Base-by-base conservation (phyloP, 768 basidiomycete species). In the Tricholoma furcatifolium region DNA sequence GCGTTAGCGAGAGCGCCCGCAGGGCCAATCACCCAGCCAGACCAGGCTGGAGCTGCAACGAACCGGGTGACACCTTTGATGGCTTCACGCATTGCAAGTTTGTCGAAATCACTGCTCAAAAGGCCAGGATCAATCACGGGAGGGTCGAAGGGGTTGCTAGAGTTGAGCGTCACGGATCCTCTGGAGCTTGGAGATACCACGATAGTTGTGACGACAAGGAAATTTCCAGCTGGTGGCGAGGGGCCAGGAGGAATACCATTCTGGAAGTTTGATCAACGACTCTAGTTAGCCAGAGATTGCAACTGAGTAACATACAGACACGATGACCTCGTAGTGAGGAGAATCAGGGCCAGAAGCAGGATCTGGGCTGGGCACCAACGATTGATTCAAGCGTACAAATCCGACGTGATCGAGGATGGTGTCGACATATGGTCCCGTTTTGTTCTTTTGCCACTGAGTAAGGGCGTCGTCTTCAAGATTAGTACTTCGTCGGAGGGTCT, bases 41-140 rank as follows among this genome's bases (percentile, higher is more conserved):
- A 46, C 56, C 58, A 67, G 3, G 61, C 50, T 11, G 61, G 42
- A 10, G 50, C 53, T 17, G 40, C 21, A 3, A 61, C 18, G 38
- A 69, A 62, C 20, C 35, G 42, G 15, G 43, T 47, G 12, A 31
- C 56, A 17, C 53, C 53, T 32, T 62, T 59, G 46, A 68, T 48
- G 11, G 58, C 67, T 18, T 65, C 49, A 10, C 51, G 50, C 57
- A 67, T 66, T 39, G 54, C 60, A 18, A 56, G 50, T n/a, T 65
- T 55, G 56, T 67, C 68, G 39, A 61, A 60, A 12, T 49, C 49
- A 7, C 56, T 58, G 17, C 34, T 58, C 10, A 74, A 67, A 63
- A 78, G 74, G 45, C 72, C 73, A 0, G 77, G 75, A 58, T 82
- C 73, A 62, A 82, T 78, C 18, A 65, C 38, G 1, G 80, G 78